These are phyloP conservation scores for Ophiostoma australiae DNA, from an alignment of 2,329 filamentous ascomycete species.

Conservation along the genomic window DNA sequence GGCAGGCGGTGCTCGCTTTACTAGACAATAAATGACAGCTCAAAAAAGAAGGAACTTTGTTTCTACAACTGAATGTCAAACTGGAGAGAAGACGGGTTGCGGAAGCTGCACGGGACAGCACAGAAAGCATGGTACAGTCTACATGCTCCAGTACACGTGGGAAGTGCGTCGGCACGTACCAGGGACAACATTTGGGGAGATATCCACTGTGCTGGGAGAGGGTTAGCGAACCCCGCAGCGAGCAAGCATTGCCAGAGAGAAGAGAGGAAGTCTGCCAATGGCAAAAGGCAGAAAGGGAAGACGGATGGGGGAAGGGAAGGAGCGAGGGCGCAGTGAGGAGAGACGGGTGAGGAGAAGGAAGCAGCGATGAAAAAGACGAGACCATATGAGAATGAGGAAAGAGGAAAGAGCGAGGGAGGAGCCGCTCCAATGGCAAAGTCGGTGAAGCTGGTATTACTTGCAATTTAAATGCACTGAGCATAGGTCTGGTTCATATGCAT, in stretches of 20 bases:
- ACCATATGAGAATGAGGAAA: not conserved
- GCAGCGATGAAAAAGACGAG: not conserved
- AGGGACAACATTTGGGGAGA: conserved; percentile 1
- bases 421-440: conserved; percentile 7
- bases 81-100: not conserved
- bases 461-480: not conserved
- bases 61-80: not conserved
- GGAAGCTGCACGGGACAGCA: not conserved
- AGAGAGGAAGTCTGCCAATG: not conserved
- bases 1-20: not conserved
- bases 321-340: not conserved
- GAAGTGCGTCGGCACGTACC: conserved; percentile 2
- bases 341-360: not conserved
- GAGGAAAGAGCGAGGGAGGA: not conserved
- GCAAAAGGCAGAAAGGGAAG: not conserved
- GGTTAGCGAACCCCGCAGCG: not conserved
- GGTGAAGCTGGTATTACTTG: not conserved
- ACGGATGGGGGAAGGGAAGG: not conserved
- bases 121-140: not conserved
- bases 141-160: not conserved
- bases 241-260: not conserved
- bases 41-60: not conserved
- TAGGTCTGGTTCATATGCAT: not conserved
- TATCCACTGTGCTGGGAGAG: not conserved
- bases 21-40: not conserved